Base-by-base conservation (phyloP, 371 early-diverging fungal genomes). In the Blakeslea trispora region DNA sequence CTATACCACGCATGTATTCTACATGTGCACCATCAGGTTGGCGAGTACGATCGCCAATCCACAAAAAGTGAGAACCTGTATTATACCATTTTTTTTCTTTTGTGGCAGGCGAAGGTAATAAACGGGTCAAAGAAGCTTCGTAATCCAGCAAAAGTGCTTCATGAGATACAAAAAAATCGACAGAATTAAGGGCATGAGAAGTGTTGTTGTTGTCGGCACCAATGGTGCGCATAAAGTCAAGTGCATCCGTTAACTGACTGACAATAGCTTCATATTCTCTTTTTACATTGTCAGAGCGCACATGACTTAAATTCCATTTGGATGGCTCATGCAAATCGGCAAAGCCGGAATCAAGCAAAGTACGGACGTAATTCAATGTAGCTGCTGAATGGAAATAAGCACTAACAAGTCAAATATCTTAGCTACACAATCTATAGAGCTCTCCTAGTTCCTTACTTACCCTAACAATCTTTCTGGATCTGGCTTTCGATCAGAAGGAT, bases 361-460 rank as follows among this genome's bases (percentile, higher is more conserved):
- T 73, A 32, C 98, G 88, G 9, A 97, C 90, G 64, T 96, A 96
- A 76, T 98, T 98, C 56, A 95, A 53, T 0, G 97, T 98, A 9
- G 97, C 93, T n/a, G 96, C 93, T 39, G 97, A 97, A 75, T 96
- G 96, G 69, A 97, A 95, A 77, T 98, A 97, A 17, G 96, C 96
- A 14, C 87, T 86, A 62, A 7, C 3, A 7, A 28, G 28, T 28
- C 28, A 28, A 28, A 28, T 28, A n/a, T n/a, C n/a, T n/a, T n/a
- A 13, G 11, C 22, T 42, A 17, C n/a, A 11, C 3, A 14, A 9
- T 21, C n/a, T 39, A 28, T 43, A 35, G 14, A 18, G 31, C n/a
- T 2, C 18, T 1, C 31, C 11, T 37, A 2, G 3, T 37, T 37
- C 2, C 11, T 24, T 10, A 43, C 69, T 62, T 82, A 87, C 85